A percentile compares a stretch with the other conserved stretches of the same genome.
Evolutionary conservation across 176 grass and related monocot genomes (phyloP).

Genomic region (Lolium multiflorum): DNA sequence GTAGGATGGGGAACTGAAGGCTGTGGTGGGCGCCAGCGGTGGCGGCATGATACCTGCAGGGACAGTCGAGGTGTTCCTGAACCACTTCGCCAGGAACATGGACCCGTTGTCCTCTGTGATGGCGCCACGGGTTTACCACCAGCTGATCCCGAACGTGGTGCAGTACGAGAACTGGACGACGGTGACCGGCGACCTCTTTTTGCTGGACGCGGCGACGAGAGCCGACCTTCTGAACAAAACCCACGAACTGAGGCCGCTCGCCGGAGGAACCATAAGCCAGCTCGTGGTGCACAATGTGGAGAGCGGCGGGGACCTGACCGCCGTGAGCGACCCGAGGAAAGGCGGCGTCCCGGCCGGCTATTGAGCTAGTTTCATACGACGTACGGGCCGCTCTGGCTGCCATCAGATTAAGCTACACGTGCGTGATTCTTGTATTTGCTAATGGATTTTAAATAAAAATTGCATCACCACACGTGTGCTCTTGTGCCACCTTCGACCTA

Average conservation of each 20-base stretch:
- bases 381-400: neutral
- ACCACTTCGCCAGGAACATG: conserved; percentile 80
- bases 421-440: conserved; percentile 15
- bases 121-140: conserved; percentile 77
- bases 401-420: neutral
- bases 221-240: conserved; percentile 68
- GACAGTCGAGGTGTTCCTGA: conserved; percentile 72
- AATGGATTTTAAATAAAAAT: neutral
- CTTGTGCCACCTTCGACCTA: neutral
- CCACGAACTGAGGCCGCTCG: conserved; percentile 64
- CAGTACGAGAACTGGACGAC: conserved; percentile 98
- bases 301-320: conserved; percentile 57
- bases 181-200: conserved; percentile 76
- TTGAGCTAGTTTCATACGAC: conserved; percentile 41
- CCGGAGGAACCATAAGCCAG: conserved; percentile 90
- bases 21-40: conserved; percentile 77
- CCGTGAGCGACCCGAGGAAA: conserved; percentile 94
- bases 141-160: conserved; percentile 94
- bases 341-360: conserved; percentile 91
- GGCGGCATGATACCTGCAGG: conserved; percentile 79
- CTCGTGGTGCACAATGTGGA: conserved; percentile 70
- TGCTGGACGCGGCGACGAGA: conserved; percentile 69
- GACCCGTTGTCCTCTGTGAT: conserved; percentile 84
- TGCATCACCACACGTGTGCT: neutral
- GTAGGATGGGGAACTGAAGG: conserved; percentile 77